Evolutionary conservation across 2,329 filamentous ascomycete species (phyloP).

Genomic region (Phoma herbarum): DNA sequence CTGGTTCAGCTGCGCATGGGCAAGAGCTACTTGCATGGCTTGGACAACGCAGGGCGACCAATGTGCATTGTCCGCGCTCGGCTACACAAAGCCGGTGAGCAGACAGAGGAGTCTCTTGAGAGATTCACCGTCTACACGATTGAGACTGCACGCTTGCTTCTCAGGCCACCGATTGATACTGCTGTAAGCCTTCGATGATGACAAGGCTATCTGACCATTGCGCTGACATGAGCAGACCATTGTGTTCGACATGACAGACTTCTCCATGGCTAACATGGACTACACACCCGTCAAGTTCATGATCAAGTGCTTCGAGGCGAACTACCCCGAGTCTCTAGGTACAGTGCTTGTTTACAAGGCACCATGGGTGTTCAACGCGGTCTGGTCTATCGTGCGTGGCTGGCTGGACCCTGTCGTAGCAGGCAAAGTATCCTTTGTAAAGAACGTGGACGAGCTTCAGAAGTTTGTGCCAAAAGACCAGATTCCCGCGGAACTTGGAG

Average conservation of each 20-base stretch:
- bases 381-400: constrained; percentile 93
- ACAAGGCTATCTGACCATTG: constrained; percentile 5
- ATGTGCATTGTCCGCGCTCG: constrained; percentile 86
- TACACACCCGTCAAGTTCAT: constrained; percentile 98
- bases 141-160: constrained; percentile 87
- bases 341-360: constrained; percentile 93
- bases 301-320: constrained; percentile 99
- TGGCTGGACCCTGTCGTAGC: constrained; percentile 98
- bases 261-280: constrained; percentile 97
- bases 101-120: constrained; percentile 83
- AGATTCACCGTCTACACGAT: constrained; percentile 93
- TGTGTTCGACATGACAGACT: constrained; percentile 94
- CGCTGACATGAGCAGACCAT: constrained; percentile 69
- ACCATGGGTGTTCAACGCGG: constrained; percentile 97
- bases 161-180: constrained; percentile 84
- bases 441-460: constrained; percentile 78
- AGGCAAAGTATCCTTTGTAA: constrained; percentile 91
- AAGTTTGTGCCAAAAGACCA: constrained; percentile 75
- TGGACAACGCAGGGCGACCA: constrained; percentile 83
- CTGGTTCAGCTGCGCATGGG: constrained; percentile 84
- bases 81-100: constrained; percentile 82
- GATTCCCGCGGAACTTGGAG: constrained; percentile 85
- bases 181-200: constrained; percentile 70
- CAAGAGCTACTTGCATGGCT: constrained; percentile 90
- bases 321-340: constrained; percentile 93